Percentiles rank a stretch among this genome's conserved stretches.
These are phyloP conservation scores for Aureobasidium leucospermi DNA, from an alignment of 2,329 filamentous ascomycete genomes.

Conservation along the genomic window DNA sequence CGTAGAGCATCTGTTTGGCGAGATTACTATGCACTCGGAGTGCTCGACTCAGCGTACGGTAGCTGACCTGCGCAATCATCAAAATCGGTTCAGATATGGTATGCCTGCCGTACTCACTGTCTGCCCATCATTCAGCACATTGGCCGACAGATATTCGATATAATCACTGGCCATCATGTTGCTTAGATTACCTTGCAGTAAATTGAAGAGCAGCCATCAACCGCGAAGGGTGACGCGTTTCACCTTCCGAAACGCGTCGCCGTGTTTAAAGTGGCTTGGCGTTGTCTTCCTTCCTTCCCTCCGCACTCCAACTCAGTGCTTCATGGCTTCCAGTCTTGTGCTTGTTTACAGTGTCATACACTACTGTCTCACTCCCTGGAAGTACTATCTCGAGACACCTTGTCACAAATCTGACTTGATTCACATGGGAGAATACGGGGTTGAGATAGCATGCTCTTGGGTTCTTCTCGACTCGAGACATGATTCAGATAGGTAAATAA, in stretches of 20 bases:
- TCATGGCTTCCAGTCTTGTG: not conserved
- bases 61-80: slow-evolving; percentile 61
- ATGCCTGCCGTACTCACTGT: slow-evolving; percentile 46
- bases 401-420: no score
- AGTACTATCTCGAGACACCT: no score
- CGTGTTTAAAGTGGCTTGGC: not conserved
- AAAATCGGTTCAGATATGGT: not conserved
- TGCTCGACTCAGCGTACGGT: slow-evolving; percentile 74
- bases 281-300: not conserved
- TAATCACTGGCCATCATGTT: slow-evolving; percentile 40
- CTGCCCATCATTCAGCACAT: slow-evolving; percentile 67
- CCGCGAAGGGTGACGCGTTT: not conserved
- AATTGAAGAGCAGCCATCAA: not conserved
- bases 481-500: not conserved
- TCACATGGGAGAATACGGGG: not conserved
- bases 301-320: not conserved
- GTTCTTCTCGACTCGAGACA: not conserved
- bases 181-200: not conserved
- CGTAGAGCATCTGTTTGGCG: slow-evolving; percentile 86
- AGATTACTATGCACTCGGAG: slow-evolving; percentile 77
- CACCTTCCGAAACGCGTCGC: not conserved
- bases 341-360: not conserved
- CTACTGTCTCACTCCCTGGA: no score
- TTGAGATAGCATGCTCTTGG: not conserved
- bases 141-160: slow-evolving; percentile 64